Base-by-base conservation (phyloP, 1,284 basidiomycete genomes). In the Heterobasidion annosum region DNA sequence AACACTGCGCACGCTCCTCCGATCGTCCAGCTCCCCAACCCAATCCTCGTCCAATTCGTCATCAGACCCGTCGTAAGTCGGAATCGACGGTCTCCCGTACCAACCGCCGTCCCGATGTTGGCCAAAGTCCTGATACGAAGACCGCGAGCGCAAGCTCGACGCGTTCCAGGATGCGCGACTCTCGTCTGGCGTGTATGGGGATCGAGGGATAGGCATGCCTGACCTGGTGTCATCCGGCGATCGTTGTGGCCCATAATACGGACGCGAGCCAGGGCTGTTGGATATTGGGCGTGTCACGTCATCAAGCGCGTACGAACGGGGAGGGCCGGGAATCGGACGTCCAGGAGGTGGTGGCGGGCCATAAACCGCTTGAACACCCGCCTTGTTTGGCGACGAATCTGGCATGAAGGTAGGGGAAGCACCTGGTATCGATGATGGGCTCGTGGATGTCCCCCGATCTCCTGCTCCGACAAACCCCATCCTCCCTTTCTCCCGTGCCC, bases 121-220 rank as follows among this genome's bases (percentile, higher is more conserved):
- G 18, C n/a, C 35, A 52, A 57, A 53, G 12, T 57, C 58, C n/a
- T 53, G 50, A 8, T 32, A 33, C 49, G 59, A 60, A 13, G 52
- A 48, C 33, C 57, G 59, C 34, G 59, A 60, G 37, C 57, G 53
- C 37, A 61, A 49, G 48, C 56, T 55, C 15, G 53, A 46, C 13
- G 53, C 18, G 44, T 51, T 54, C 25, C 54, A 61, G 2, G 54
- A 54, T 4, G 50, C 51, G 16, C 56, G 56, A 3, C 42, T 51
- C 6, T 60, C 58, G 12, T 61, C 59, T 6, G 59, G 56, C 10
- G 56, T 55, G 8, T 50, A 34, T 2, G 44, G 54, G 3, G 52
- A 56, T 8, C 59, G 59, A 6, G 59, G 59, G 42, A 61, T 60
- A 34, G 49, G 35, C 44, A 61, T 56, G 51, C 59, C 59, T 33